Percentiles rank a stretch among this genome's conserved stretches.
Evolutionary conservation across 176 grass and related monocot species (phyloP).

Genomic region (Raddia distichophylla): DNA sequence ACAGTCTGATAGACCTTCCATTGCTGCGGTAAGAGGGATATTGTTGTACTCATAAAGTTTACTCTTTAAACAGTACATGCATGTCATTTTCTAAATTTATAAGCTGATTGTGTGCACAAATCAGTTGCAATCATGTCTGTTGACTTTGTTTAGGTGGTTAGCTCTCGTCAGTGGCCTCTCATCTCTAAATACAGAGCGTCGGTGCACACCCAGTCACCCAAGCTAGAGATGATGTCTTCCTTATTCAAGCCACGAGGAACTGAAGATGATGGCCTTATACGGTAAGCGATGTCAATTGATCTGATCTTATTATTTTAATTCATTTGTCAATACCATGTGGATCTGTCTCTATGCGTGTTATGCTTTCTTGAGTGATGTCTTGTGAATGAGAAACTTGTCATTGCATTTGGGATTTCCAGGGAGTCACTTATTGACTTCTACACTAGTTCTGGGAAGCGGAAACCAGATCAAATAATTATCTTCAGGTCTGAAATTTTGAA

Average conservation of each 20-base stretch:
- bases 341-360: not conserved
- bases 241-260: conserved; percentile 70
- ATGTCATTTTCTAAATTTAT: not conserved
- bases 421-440: conserved; percentile 89
- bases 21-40: conserved; percentile 67
- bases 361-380: not conserved
- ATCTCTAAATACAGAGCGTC: conserved; percentile 89
- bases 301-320: not conserved
- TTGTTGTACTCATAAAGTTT: not conserved
- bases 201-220: conserved; percentile 76
- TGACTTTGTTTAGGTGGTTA: conserved; percentile 66
- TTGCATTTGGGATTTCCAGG: conserved; percentile 43
- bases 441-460: conserved; percentile 79
- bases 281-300: conserved; percentile 45
- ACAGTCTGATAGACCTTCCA: conserved; percentile 75
- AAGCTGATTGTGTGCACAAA: not conserved
- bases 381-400: not conserved
- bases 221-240: conserved; percentile 72
- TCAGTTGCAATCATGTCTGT: not conserved
- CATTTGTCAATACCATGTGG: not conserved
- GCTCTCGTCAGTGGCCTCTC: conserved; percentile 76
- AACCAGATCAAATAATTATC: conserved; percentile 80
- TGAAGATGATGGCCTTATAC: conserved; percentile 72
- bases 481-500: conserved; percentile 59
- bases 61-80: not conserved